Conservation (phyloP, 2,329 filamentous ascomycete species). For the Colletotrichum sp. region DNA sequence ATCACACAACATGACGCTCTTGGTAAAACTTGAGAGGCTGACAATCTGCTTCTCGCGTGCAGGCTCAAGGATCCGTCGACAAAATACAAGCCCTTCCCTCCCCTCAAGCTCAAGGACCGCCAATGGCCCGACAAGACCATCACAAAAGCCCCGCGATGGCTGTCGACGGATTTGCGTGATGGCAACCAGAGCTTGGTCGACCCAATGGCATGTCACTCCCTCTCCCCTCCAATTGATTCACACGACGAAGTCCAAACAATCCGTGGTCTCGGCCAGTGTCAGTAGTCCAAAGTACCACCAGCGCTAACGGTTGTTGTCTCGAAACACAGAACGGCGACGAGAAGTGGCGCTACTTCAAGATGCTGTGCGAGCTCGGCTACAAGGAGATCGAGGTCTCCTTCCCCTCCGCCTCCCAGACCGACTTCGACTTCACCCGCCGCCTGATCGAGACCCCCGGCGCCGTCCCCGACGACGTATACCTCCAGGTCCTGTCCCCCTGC, state of each 20-base stretch:
- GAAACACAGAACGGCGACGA: conserved; percentile 80
- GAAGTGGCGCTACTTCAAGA: conserved; percentile 94
- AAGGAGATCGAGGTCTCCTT: conserved; percentile 98
- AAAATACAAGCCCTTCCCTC: conserved; percentile 25
- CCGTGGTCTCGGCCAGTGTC: background rate
- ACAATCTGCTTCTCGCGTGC: background rate
- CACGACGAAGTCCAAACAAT: background rate
- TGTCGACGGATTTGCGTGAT: conserved; percentile 74
- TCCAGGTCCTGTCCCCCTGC: conserved; percentile 93
- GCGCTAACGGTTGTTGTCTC: background rate
- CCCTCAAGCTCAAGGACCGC: conserved; percentile 60
- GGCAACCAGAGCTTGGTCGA: conserved; percentile 93
- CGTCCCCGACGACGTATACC: conserved; percentile 86
- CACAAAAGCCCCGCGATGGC: conserved; percentile 87
- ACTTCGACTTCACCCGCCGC: conserved; percentile 92
- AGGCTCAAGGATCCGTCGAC: conserved; percentile 23
- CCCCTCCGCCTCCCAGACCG: conserved; percentile 91
- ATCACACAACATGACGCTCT: background rate
- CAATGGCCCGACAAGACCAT: conserved; percentile 87
- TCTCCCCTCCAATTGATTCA: background rate
- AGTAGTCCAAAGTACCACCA: background rate
- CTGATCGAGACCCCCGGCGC: conserved; percentile 84
- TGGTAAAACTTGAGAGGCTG: background rate
- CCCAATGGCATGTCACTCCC: conserved; percentile 75
- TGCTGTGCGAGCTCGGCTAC: conserved; percentile 90